Base-by-base conservation (phyloP, 176 grass and related monocot species). In the Carex littledalei region DNA sequence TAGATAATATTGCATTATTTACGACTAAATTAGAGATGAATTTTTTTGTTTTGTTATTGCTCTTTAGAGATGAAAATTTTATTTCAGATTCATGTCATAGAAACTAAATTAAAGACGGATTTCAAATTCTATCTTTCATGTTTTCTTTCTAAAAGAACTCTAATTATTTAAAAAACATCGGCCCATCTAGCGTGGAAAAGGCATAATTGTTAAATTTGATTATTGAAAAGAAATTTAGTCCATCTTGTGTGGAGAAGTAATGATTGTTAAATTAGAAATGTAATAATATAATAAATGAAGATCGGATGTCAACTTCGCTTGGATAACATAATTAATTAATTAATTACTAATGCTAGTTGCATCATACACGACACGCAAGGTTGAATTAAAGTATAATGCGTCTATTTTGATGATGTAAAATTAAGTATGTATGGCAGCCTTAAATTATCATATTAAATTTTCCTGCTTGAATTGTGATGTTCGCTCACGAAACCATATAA, bases 251-350 rank as follows among this genome's bases (percentile, higher is more conserved):
- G 70, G 70, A 66, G 57, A 74, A 74, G 18, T 74, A 43, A 74
- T 49, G 41, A 74, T 74, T 74, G 39, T 49, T 22, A 74, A 73
- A 50, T 74, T 22, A 74, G 8, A 74, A 74, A 47, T 74, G 41
- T 47, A 47, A 3, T 74, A 74, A 73, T 21, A 3, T 49, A 45
- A 49, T 22, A 47, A 74, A 49, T 50, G n/a, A 50, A 50, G 43
- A 75, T 75, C 10, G 52, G 3, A 75, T 75, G 70, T 75, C 70
- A 75, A 26, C 70, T 75, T 75, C 43, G 12, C n/a, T 24, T 75
- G 70, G 70, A 75, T 74, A 52, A 22, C 43, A 75, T 52, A 73
- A 43, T 71, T 47, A 72, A 47, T 63, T 58, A 58, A 26, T 6
- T 39, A 69, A 39, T 39, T 39, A 39, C 6, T 39, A 39, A 16